These are phyloP conservation scores for Schwanniomyces sp. DNA, from an alignment of 805 yeast genomes.

Conservation along the genomic window DNA sequence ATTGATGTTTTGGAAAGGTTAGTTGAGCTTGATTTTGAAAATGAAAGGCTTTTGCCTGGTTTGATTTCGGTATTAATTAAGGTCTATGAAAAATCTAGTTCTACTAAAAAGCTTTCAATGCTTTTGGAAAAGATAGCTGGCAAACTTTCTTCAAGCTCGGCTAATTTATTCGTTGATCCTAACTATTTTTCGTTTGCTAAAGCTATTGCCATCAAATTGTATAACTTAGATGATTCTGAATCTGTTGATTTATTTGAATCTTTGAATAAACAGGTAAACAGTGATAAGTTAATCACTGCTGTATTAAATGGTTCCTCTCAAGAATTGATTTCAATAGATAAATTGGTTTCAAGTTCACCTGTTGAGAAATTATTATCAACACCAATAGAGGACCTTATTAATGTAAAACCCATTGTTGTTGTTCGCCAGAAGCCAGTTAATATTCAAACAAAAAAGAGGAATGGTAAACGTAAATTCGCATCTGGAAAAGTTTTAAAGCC, in stretches of 20 bases:
- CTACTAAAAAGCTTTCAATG: slow-evolving; percentile 26
- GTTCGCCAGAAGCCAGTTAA: slow-evolving; percentile 2
- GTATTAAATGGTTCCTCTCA: slow-evolving; percentile 17
- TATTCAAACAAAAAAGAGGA: slow-evolving; percentile 22
- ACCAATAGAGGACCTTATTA: slow-evolving; percentile 25
- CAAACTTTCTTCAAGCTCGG: slow-evolving; percentile 6
- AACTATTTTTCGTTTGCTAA: slow-evolving; percentile 26
- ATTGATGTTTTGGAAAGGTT: slow-evolving; percentile 35
- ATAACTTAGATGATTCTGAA: slow-evolving; percentile 13
- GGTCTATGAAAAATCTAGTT: slow-evolving; percentile 48
- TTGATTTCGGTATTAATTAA: slow-evolving; percentile 50
- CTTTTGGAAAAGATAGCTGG: slow-evolving; percentile 14
- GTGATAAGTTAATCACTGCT: slow-evolving; percentile 24
- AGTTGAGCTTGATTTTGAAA: slow-evolving; percentile 10
- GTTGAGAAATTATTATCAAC: slow-evolving; percentile 34
- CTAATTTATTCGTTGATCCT: slow-evolving; percentile 9
- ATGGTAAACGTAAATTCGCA: slow-evolving; percentile 26
- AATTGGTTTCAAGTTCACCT: slow-evolving; percentile 17
- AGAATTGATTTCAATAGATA: slow-evolving; percentile 21
- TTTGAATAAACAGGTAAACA: slow-evolving; percentile 16
- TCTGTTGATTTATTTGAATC: slow-evolving; percentile 18
- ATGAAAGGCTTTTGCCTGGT: slow-evolving; percentile 43
- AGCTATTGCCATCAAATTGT: slow-evolving; percentile 29
- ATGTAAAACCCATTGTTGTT: slow-evolving; percentile 8
- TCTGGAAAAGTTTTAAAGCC: slow-evolving; percentile 26